Percentiles rank a stretch among this genome's conserved stretches.
These are phyloP conservation scores for Hypoxylon fuscum DNA, from an alignment of 495 filamentous ascomycete genomes.

Conservation along the genomic window DNA sequence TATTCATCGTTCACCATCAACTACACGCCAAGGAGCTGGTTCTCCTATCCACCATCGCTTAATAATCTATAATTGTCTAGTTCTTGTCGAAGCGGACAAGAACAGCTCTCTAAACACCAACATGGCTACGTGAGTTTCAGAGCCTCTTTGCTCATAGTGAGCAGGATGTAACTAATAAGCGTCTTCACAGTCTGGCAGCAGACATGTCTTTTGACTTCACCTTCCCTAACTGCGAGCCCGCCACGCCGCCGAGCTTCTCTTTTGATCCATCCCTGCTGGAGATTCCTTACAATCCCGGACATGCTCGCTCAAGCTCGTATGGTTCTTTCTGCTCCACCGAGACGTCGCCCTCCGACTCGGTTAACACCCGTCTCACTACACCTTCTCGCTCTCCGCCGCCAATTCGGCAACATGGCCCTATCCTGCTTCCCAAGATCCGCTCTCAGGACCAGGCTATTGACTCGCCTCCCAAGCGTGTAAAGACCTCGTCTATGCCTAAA, in stretches of 20 bases:
- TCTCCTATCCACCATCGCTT: conserved; percentile 35
- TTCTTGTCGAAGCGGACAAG: conserved; percentile 48
- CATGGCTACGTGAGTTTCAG: conserved; percentile 62
- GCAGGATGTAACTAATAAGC: conserved; percentile 37
- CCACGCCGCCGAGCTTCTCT: conserved; percentile 60
- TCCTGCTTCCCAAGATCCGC: conserved; percentile 86
- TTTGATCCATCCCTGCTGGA: conserved; percentile 64
- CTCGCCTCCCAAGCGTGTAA: conserved; percentile 52
- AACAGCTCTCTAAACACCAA: conserved; percentile 44
- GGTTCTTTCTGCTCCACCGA: conserved; percentile 67
- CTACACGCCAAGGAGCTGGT: conserved; percentile 35
- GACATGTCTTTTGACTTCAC: conserved; percentile 63
- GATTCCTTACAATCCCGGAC: conserved; percentile 57
- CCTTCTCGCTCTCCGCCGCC: conserved; percentile 72
- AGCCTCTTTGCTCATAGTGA: neutral
- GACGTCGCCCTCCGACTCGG: conserved; percentile 79
- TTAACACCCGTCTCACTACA: conserved; percentile 74
- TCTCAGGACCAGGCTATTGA: conserved; percentile 80
- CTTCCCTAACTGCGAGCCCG: conserved; percentile 57
- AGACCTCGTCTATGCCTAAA: conserved; percentile 46
- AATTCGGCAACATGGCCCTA: conserved; percentile 79
- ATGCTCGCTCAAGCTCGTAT: conserved; percentile 62
- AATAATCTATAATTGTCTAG: conserved; percentile 52
- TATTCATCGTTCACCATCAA: conserved; percentile 22
- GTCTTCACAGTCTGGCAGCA: conserved; percentile 54